Base-by-base conservation (phyloP, 768 basidiomycete genomes). In the Mycena pura region DNA sequence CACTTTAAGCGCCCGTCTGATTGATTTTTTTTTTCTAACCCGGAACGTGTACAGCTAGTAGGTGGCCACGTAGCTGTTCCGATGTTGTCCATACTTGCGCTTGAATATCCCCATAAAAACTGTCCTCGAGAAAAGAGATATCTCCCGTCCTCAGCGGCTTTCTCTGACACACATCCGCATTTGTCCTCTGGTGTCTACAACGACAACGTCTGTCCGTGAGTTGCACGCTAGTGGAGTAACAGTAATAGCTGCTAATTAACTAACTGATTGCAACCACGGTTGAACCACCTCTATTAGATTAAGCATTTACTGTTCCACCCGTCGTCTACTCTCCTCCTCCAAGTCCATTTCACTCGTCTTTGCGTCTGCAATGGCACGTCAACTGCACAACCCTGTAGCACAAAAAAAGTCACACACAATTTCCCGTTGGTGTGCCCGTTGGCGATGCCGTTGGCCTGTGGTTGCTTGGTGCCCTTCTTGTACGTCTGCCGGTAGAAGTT, bases 401-500 rank as follows among this genome's bases (percentile, higher is more conserved):
- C 15, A 21, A 32, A 38, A 32, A 25, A 24, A 56, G 28, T 60
- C 29, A 72, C 72, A 27, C 29, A 77, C 75, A 48, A 56, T 60
- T 75, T 73, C 29, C 81, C 78, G 53, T 80, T 76, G 28, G 80
- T 80, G 38, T 77, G 70, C 52, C 84, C 84, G 47, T 83, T 82
- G 9, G 76, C 71, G 52, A 72, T 64, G 31, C 77, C 77, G 72
- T 84, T 86, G 38, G 78, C 75, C 59, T 83, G 83, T 9, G 74
- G 68, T 70, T 64, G 70, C 44, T 69, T 62, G 66, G 32, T 34
- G 8, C 59, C 72, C 27, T 88, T 88, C 78, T 87, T 87, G 79
- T 92, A 92, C 24, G 91, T 92, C 74, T 88, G 85, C 71, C 93
- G 83, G 77, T 94, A 94, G 78, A 94, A 94, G 74, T 93, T 92